Base-by-base conservation (phyloP, 345 rosid genomes). In the Pelargonium nanum region DNA sequence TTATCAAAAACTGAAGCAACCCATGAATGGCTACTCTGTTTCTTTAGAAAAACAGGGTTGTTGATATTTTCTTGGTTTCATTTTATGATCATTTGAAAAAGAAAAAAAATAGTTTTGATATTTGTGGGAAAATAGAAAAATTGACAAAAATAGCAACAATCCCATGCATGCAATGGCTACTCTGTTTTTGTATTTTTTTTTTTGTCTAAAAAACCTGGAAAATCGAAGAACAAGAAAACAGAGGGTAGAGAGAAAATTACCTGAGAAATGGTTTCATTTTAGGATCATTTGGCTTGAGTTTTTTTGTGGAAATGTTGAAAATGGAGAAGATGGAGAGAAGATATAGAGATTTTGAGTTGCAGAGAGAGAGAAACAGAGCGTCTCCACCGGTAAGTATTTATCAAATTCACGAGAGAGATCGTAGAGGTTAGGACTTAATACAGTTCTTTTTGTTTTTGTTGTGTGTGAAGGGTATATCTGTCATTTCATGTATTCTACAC, bases 341-440 rank as follows among this genome's bases (percentile, higher is more conserved):
- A 40, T 40, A 40, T 40, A 40, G 15, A 40, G 48, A 40, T 40
- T 40, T 40, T 2, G 65, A 54, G 64, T 65, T 55, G 55, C 72
- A 45, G 65, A 34, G 59, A 25, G 57, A 51, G 50, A 66, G 63
- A 28, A 53, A 59, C 63, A 58, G 74, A 58, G 79, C 75, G 81
- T 68, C 24, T 48, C 68, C 69, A 56, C 81, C 84, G 81, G 77
- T 68, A 68, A 1, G 73, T 68, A 74, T 81, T 84, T 81, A 84
- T 74, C 73, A 62, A 57, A 60, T 32, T 81, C 90, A 84, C 84
- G 78, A 58, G 68, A 30, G 22, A 16, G n/a, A 22, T 21, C n/a
- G 53, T 25, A 15, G 51, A 22, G 0, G 24, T 9, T 24, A 22
- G 12, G 55, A 12, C 44, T 50, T 22, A 61, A 56, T 1, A 65